phyloP scores from a whole-genome alignment of 768 basidiomycete genomes.

The Rickenella mellea region DNA sequence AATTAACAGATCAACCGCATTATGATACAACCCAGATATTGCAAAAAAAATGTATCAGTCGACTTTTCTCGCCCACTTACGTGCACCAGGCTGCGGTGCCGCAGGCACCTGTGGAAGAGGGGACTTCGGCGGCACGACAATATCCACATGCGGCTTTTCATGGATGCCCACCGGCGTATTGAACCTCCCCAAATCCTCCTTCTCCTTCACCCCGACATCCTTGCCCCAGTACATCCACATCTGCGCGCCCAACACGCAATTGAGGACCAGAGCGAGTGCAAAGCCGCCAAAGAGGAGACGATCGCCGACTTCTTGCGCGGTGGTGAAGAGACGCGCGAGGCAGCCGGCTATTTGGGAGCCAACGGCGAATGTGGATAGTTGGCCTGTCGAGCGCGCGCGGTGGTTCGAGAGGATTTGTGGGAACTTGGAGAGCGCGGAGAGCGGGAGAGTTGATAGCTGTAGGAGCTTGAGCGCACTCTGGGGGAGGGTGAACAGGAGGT shows the following conservation, averaged over 20 bases:
- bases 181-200: slow-evolving; percentile 15
- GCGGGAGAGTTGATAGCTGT: slow-evolving; percentile 81
- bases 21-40: no score
- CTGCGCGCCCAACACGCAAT: slow-evolving; percentile 76
- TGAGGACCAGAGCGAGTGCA: slow-evolving; percentile 71
- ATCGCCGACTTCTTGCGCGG: slow-evolving; percentile 83
- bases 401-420: slow-evolving; percentile 88
- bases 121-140: slow-evolving; percentile 32
- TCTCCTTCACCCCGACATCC: slow-evolving; percentile 23
- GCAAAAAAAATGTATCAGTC: slow-evolving; percentile 44
- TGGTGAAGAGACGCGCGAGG: slow-evolving; percentile 88
- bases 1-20: no score
- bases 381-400: slow-evolving; percentile 72
- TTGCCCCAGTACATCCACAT: slow-evolving; percentile 79
- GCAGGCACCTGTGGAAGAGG: slow-evolving; percentile 33
- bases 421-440: slow-evolving; percentile 86
- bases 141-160: slow-evolving; percentile 26
- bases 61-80: slow-evolving; percentile 69
- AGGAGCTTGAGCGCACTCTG: slow-evolving; percentile 48
- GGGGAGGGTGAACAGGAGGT: slow-evolving; percentile 40
- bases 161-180: slow-evolving; percentile 11
- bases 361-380: slow-evolving; percentile 90
- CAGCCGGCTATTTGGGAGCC: slow-evolving; percentile 83
- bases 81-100: slow-evolving; percentile 37
- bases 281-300: slow-evolving; percentile 74